phyloP scores from a whole-genome alignment of 305 asterid species.

The Fraxinus velutina region DNA sequence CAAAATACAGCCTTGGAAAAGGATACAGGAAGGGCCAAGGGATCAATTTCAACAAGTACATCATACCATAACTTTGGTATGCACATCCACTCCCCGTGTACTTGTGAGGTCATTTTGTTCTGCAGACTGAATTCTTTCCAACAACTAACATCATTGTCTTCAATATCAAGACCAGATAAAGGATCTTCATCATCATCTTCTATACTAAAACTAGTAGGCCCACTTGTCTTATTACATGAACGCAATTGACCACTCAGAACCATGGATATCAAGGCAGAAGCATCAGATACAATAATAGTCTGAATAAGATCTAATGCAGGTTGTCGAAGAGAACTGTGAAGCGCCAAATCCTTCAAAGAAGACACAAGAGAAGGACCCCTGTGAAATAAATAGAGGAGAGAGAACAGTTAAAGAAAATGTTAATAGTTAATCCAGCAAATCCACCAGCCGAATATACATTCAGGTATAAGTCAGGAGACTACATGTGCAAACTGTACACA shows the following conservation, averaged over 20 bases:
- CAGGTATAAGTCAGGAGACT: slow-evolving; percentile 9
- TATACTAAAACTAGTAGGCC: slow-evolving; percentile 34
- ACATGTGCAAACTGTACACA: slow-evolving; percentile 5
- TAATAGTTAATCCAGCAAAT: background rate
- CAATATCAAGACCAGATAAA: slow-evolving; percentile 39
- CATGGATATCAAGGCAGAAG: slow-evolving; percentile 69
- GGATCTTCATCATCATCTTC: slow-evolving; percentile 59
- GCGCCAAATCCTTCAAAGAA: slow-evolving; percentile 71
- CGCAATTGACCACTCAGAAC: slow-evolving; percentile 55
- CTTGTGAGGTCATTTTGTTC: slow-evolving; percentile 59
- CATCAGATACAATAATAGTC: slow-evolving; percentile 83
- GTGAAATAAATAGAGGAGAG: slow-evolving; percentile 27
- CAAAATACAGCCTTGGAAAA: slow-evolving; percentile 89
- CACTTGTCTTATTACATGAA: slow-evolving; percentile 47
- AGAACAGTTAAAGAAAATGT: background rate
- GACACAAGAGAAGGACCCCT: slow-evolving; percentile 97
- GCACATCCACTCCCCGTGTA: slow-evolving; percentile 87
- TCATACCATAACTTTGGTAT: slow-evolving; percentile 97
- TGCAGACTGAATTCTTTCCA: slow-evolving; percentile 78
- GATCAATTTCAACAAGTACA: slow-evolving; percentile 85
- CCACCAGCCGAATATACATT: slow-evolving; percentile 20
- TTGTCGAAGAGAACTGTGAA: slow-evolving; percentile 85
- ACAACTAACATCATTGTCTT: slow-evolving; percentile 60
- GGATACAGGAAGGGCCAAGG: slow-evolving; percentile 65
- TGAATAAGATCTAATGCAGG: slow-evolving; percentile 93